A percentile compares a stretch with the other conserved stretches of the same genome.
These are phyloP conservation scores for Cryptococcus jaspeensis DNA, from an alignment of 1,284 basidiomycete species.

Conservation along the genomic window DNA sequence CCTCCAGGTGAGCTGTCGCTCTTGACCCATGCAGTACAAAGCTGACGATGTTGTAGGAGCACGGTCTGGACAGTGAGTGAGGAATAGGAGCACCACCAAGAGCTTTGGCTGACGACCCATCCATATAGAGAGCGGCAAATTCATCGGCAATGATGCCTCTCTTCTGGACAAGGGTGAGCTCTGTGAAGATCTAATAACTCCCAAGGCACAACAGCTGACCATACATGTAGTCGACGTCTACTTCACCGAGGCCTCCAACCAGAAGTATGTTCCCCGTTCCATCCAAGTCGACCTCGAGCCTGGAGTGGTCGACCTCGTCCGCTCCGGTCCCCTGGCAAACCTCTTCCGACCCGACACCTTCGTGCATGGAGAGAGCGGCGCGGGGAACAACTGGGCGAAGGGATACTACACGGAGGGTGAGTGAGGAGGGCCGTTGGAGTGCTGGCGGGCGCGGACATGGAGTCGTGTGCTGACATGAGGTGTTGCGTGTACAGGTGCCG, in stretches of 20 bases:
- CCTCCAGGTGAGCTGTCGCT: constrained; percentile 31
- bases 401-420: constrained; percentile 76
- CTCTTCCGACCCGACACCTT: constrained; percentile 90
- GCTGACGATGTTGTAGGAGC: constrained; percentile 35
- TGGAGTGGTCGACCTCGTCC: constrained; percentile 74
- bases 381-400: constrained; percentile 53
- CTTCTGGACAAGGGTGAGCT: constrained; percentile 40
- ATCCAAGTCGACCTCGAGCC: constrained; percentile 87
- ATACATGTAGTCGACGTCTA: constrained; percentile 45
- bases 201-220: background rate
- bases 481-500: constrained; percentile 63
- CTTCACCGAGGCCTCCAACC: constrained; percentile 49
- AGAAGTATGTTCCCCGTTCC: constrained; percentile 82
- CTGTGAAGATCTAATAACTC: background rate
- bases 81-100: background rate
- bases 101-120: background rate
- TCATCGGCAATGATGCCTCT: constrained; percentile 41
- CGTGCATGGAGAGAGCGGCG: constrained; percentile 67
- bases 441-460: background rate
- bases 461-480: background rate
- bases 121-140: constrained; percentile 37
- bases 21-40: background rate
- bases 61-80: constrained; percentile 42
- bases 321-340: constrained; percentile 56
- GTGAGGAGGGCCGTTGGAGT: background rate